Conservation (phyloP, 257 asterid species). For the Cynanchum wilfordii region DNA sequence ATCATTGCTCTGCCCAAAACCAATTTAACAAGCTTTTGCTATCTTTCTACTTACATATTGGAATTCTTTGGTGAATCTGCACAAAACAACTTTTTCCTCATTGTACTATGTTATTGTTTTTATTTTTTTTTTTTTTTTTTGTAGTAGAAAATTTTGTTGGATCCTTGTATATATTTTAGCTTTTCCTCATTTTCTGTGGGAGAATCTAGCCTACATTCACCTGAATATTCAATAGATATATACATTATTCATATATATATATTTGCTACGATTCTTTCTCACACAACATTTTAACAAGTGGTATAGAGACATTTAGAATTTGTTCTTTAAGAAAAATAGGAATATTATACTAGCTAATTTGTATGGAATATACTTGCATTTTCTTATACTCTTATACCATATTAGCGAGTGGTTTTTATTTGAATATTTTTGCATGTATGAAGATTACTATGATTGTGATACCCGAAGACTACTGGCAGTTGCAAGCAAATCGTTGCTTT, state of each 20-base stretch:
- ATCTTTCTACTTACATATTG: background rate
- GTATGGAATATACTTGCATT: background rate
- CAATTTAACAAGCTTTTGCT: background rate
- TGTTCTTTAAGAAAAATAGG: background rate
- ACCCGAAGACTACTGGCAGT: background rate
- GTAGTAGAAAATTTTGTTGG: background rate
- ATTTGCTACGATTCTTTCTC: too few relatives aligned
- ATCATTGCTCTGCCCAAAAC: background rate
- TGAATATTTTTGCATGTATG: background rate
- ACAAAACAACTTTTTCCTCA: background rate
- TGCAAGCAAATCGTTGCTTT: background rate
- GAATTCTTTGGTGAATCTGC: background rate
- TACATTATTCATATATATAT: too few relatives aligned
- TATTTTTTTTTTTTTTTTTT: too few relatives aligned
- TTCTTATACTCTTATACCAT: background rate
- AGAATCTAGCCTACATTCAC: background rate
- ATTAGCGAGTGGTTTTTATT: background rate
- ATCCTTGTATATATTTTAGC: background rate
- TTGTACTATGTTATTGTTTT: too few relatives aligned
- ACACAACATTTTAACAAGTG: background rate
- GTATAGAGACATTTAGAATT: background rate
- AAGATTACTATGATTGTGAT: background rate
- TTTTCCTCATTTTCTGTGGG: background rate
- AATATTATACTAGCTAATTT: background rate
- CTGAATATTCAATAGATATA: background rate